phyloP scores from a whole-genome alignment of 805 yeast species.

The Teunomyces aglyptinius region DNA sequence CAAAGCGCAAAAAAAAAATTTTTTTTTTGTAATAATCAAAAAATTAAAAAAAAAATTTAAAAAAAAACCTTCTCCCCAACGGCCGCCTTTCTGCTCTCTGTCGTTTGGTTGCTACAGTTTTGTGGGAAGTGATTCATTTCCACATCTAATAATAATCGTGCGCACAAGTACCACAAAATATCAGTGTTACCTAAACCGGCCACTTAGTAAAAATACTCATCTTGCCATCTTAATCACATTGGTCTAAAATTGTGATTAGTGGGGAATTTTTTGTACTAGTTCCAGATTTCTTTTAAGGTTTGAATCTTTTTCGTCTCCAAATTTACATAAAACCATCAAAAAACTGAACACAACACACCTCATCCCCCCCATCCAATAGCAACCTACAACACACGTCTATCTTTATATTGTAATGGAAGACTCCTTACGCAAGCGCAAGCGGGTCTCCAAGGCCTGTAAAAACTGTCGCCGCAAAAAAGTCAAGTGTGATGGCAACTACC shows the following conservation, averaged over 20 bases:
- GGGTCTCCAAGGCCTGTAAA: conserved; percentile 39
- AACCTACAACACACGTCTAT: too few relatives aligned
- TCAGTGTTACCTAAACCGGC: not conserved
- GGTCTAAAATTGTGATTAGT: not conserved
- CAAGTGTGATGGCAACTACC: conserved; percentile 34
- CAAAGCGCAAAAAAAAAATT: not conserved
- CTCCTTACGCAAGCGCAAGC: conserved; percentile 1
- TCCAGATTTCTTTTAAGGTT: not conserved
- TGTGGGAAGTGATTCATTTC: not conserved
- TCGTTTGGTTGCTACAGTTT: not conserved
- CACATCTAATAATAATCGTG: too few relatives aligned
- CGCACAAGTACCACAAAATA: not conserved
- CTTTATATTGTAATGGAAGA: not conserved
- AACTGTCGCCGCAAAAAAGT: conserved; percentile 43
- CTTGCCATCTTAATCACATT: not conserved
- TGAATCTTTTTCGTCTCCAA: not conserved
- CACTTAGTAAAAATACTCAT: not conserved
- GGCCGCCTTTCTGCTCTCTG: not conserved
- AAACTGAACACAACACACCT: not conserved
- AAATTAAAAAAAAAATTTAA: not conserved
- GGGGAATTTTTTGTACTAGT: not conserved
- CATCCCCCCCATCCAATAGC: too few relatives aligned
- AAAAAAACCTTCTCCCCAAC: not conserved
- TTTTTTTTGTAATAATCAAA: too few relatives aligned
- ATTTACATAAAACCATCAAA: not conserved